phyloP scores from a whole-genome alignment of 345 rosid genomes.

The Eucalyptus viminalis region DNA sequence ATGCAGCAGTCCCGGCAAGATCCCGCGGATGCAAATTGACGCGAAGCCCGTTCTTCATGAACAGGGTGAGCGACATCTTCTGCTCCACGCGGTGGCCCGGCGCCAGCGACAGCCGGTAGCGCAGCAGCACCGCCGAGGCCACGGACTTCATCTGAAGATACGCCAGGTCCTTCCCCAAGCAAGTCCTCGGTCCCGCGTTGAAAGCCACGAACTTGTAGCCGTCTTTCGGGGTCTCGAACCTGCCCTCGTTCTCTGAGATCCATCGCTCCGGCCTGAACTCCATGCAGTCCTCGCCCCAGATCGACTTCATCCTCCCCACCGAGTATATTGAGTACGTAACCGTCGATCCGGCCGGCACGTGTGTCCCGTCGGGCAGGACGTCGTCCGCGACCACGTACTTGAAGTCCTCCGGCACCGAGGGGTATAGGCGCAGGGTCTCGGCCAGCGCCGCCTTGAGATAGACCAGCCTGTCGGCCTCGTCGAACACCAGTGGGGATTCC shows the following conservation, averaged over 20 bases:
- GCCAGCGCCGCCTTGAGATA: conserved; percentile 86
- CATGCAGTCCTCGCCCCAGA: conserved; percentile 87
- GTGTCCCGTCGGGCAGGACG: conserved; percentile 65
- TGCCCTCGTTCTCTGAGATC: conserved; percentile 43
- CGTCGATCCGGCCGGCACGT: conserved; percentile 73
- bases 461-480: conserved; percentile 60
- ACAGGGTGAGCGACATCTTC: conserved; percentile 89
- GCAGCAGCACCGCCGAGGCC: conserved; percentile 76
- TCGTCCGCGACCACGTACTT: conserved; percentile 69
- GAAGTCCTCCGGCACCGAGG: conserved; percentile 84
- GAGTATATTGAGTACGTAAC: conserved; percentile 85
- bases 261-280: conserved; percentile 82
- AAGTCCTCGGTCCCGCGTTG: conserved; percentile 89
- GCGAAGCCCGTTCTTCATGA: conserved; percentile 80
- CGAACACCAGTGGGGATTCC: conserved; percentile 61
- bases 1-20: not conserved
- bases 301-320: conserved; percentile 77
- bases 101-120: conserved; percentile 51
- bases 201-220: conserved; percentile 81
- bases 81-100: conserved; percentile 84
- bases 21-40: conserved; percentile 67
- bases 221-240: conserved; percentile 64
- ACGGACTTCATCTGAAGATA: conserved; percentile 86
- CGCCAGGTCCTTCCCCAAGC: conserved; percentile 90
- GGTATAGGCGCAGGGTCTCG: conserved; percentile 84